Evolutionary conservation across 805 yeast species (phyloP), one percentile per base, ranked within the genome.

Genomic region (Zygosaccharomyces rouxii): DNA sequence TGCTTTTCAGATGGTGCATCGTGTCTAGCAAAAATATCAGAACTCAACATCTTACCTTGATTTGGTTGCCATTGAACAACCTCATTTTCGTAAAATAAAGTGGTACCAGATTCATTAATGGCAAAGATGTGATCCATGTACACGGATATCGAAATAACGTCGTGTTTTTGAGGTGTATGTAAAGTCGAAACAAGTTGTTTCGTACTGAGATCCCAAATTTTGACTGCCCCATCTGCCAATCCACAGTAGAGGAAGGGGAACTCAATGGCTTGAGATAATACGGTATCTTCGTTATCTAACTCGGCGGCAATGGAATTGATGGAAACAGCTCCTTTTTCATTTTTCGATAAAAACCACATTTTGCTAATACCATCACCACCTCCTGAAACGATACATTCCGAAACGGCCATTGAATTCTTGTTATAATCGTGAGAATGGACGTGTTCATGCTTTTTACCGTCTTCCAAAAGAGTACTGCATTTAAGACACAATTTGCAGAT

Each of bases 351-450:
- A 0, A 79, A 77, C 98, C 98, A 92, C 10, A 89, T 64, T 57
- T 87, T 87, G n/a, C 85, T 78, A 7, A 77, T 57, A 0, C 97
- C 98, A 68, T 94, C 98, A 40, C 98, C 98, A 44, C 96, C 95
- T 23, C 95, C 92, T 2, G 86, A 74, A 3, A 84, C 66, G 6
- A 86, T 60, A 7, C 70, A 63, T 33, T 75, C 76, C 4, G 66
- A 39, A 6, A 33, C 37, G 16, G 42, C 42, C 11, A 35, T 30
- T 4, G 40, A 18, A 11, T 31, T 26, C 11, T 35, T 38, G 26
- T 26, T 21, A 18, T 16, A 56, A 22, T 48, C 35, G 19, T 52
- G 50, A 2, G 58, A 46, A 16, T 46, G 48, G 7, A 37, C 43
- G 16, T 53, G 50, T 13, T 35, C 37, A 30, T 52, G 53, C 22